Evolutionary conservation across 2,329 filamentous ascomycete species (phyloP).

Genomic region (Amphichorda felina): DNA sequence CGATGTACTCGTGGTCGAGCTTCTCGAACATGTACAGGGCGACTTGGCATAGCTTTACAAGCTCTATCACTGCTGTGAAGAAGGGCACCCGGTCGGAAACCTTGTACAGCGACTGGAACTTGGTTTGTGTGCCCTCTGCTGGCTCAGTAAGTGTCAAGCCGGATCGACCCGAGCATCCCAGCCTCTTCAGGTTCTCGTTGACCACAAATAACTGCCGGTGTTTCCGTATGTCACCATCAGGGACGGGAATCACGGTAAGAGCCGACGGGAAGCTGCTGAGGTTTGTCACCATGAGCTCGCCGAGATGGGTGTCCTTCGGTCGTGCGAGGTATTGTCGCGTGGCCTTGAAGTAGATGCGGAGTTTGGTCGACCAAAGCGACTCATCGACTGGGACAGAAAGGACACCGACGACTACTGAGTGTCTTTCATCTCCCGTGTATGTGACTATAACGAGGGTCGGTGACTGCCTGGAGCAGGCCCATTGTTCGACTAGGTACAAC

Average conservation of each 20-base stretch:
- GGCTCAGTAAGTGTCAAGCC: slow-evolving; percentile 73
- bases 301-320: slow-evolving; percentile 68
- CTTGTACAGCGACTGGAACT: slow-evolving; percentile 84
- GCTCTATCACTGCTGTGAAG: slow-evolving; percentile 67
- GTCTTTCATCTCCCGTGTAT: slow-evolving; percentile 76
- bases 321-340: slow-evolving; percentile 77
- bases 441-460: slow-evolving; percentile 88
- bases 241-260: slow-evolving; percentile 82
- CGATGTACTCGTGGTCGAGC: slow-evolving; percentile 77
- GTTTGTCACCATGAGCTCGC: slow-evolving; percentile 88
- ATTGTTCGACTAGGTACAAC: slow-evolving; percentile 91
- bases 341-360: slow-evolving; percentile 77
- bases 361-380: slow-evolving; percentile 62
- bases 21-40: slow-evolving; percentile 82
- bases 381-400: slow-evolving; percentile 75
- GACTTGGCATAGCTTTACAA: slow-evolving; percentile 84
- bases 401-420: slow-evolving; percentile 69
- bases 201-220: slow-evolving; percentile 81
- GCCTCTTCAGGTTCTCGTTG: slow-evolving; percentile 84
- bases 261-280: slow-evolving; percentile 85
- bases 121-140: slow-evolving; percentile 70
- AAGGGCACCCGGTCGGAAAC: slow-evolving; percentile 75
- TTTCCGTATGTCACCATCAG: slow-evolving; percentile 71
- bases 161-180: slow-evolving; percentile 84
- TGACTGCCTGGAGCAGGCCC: slow-evolving; percentile 84